Percentiles rank a stretch among this genome's conserved stretches.
Evolutionary conservation across 2,329 filamentous ascomycete species (phyloP).

Genomic region (Metarhizium robertsii): DNA sequence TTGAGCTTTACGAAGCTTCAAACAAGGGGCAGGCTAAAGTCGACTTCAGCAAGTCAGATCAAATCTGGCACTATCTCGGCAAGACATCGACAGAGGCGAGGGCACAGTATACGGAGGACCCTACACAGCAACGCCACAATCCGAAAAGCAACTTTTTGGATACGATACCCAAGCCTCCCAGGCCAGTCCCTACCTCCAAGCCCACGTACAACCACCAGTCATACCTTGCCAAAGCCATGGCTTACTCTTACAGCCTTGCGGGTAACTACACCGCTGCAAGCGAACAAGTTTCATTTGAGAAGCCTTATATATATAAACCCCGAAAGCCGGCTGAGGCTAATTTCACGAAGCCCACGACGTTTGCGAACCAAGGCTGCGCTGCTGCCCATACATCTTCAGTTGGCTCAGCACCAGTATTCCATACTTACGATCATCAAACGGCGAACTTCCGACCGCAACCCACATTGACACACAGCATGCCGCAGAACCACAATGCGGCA

Average conservation of each 20-base stretch:
- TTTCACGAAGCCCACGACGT: not conserved
- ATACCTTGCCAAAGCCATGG: constrained; percentile 9
- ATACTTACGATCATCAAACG: constrained; percentile 9
- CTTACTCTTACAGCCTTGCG: constrained; percentile 6
- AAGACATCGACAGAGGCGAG: constrained; percentile 80
- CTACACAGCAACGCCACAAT: constrained; percentile 49
- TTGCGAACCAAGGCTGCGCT: constrained; percentile 16
- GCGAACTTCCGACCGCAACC: not conserved
- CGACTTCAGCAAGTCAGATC: constrained; percentile 61
- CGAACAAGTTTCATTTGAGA: constrained; percentile 24
- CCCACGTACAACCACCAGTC: constrained; percentile 10
- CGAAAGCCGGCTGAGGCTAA: constrained; percentile 23
- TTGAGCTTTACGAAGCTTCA: constrained; percentile 50
- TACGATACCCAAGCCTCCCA: constrained; percentile 48
- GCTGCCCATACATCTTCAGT: constrained; percentile 3
- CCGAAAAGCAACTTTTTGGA: constrained; percentile 64
- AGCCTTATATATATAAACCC: constrained; percentile 46
- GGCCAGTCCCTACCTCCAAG: constrained; percentile 21
- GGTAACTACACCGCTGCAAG: constrained; percentile 1
- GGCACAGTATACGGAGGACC: constrained; percentile 83
- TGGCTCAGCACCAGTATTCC: constrained; percentile 2
- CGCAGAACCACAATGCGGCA: constrained; percentile 1
- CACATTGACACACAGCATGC: constrained; percentile 2
- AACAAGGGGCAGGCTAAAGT: constrained; percentile 59
- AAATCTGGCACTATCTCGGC: constrained; percentile 84